Conservation (phyloP, 2,329 filamentous ascomycete genomes). For the Aureobasidium namibiae region DNA sequence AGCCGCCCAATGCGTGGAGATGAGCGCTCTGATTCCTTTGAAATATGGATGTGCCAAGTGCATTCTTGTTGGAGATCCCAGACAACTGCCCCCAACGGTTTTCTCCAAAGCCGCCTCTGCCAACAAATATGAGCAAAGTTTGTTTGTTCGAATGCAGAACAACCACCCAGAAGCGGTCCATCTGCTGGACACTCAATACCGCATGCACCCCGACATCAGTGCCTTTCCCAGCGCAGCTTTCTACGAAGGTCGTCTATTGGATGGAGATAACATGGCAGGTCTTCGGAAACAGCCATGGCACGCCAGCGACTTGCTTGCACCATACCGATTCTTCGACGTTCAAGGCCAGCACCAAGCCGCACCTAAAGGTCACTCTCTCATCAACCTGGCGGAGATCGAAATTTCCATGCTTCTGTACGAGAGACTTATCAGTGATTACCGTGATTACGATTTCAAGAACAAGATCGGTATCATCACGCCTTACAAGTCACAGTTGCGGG, state of each 20-base stretch:
- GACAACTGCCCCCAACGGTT: slow-evolving; percentile 92
- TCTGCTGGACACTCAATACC: slow-evolving; percentile 94
- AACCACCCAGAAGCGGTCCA: slow-evolving; percentile 85
- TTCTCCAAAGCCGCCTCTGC: slow-evolving; percentile 85
- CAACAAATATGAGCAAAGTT: slow-evolving; percentile 93
- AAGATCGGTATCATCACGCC: slow-evolving; percentile 97
- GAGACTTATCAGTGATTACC: slow-evolving; percentile 63
- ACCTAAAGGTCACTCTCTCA: slow-evolving; percentile 76
- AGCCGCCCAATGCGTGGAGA: slow-evolving; percentile 93
- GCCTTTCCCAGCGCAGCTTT: slow-evolving; percentile 83
- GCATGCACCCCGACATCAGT: slow-evolving; percentile 98
- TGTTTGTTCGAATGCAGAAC: slow-evolving; percentile 96
- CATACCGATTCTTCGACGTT: slow-evolving; percentile 96
- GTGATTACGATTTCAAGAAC: slow-evolving; percentile 61
- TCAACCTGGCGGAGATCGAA: slow-evolving; percentile 80
- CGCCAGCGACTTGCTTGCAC: slow-evolving; percentile 67
- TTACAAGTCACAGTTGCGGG: slow-evolving; percentile 85
- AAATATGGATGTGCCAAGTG: slow-evolving; percentile 98
- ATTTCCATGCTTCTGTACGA: slow-evolving; percentile 81
- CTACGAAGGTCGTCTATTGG: slow-evolving; percentile 79
- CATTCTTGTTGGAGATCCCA: slow-evolving; percentile 93
- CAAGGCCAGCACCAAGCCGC: slow-evolving; percentile 76
- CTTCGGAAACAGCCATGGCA: slow-evolving; percentile 82
- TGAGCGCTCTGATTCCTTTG: slow-evolving; percentile 89
- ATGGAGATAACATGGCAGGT: slow-evolving; percentile 73